Conservation (phyloP, 257 asterid genomes). For the Penstemon barbatus region DNA sequence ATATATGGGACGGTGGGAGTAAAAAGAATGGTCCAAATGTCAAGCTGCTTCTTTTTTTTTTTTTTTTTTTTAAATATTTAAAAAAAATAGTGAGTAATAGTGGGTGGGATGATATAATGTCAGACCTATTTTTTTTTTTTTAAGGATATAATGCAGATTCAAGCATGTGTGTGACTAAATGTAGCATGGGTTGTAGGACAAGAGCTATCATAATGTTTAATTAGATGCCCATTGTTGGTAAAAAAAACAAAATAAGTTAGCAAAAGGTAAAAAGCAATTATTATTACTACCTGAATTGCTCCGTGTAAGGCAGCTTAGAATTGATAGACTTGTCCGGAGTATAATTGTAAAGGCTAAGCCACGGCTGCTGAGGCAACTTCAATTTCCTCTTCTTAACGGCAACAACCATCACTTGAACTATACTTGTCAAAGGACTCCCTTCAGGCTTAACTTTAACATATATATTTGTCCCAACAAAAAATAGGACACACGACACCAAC, state of each 20-base stretch:
- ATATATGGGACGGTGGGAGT: too few species aligned
- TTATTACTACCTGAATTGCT: constrained; percentile 58
- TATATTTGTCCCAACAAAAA: constrained; percentile 47
- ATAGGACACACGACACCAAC: constrained; percentile 53
- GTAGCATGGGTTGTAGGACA: too few species aligned
- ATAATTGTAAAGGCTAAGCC: constrained; percentile 40
- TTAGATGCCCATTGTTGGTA: too few species aligned
- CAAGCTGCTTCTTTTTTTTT: too few species aligned
- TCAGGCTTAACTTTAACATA: constrained; percentile 77
- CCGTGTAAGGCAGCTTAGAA: constrained; percentile 59
- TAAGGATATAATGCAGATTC: too few species aligned
- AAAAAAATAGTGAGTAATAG: too few species aligned
- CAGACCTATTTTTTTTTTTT: too few species aligned
- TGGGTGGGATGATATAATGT: too few species aligned
- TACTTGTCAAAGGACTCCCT: constrained; percentile 67
- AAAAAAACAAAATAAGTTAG: background rate
- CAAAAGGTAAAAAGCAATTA: background rate
- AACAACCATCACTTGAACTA: constrained; percentile 52
- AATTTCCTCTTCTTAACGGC: constrained; percentile 60
- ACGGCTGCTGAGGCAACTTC: constrained; percentile 48
- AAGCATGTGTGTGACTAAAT: too few species aligned
- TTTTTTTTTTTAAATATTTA: too few species aligned
- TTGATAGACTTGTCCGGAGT: constrained; percentile 50
- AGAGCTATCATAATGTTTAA: too few species aligned
- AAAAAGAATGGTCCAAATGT: too few species aligned